Percentiles rank a stretch among this genome's conserved stretches.
Conservation (phyloP, 2,329 filamentous ascomycete species). For the Fusarium succisae region DNA sequence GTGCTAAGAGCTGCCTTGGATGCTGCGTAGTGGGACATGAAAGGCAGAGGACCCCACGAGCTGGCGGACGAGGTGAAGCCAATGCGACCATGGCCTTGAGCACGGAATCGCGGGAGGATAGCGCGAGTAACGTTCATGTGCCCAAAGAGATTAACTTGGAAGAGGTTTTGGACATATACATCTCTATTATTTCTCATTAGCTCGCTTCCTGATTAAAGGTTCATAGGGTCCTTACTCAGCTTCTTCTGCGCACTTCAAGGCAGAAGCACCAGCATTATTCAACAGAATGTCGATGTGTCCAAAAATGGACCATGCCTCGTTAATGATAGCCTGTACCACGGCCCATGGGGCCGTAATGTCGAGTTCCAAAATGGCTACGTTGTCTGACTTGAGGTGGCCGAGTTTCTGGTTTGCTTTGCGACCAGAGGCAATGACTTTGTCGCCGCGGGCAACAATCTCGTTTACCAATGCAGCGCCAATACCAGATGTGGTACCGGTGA, state of each 20-base stretch:
- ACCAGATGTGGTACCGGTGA: background rate
- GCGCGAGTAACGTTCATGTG: background rate
- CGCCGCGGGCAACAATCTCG: background rate
- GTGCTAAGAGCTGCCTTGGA: background rate
- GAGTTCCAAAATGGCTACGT: background rate
- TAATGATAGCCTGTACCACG: background rate
- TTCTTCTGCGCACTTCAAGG: background rate
- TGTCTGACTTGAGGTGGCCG: background rate
- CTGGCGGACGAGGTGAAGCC: background rate
- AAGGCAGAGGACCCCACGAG: background rate
- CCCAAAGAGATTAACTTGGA: background rate
- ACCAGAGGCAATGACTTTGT: background rate
- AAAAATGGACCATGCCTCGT: background rate
- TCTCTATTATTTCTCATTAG: background rate
- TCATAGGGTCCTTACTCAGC: background rate
- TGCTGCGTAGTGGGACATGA: background rate
- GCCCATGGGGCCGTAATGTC: background rate
- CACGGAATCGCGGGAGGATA: background rate
- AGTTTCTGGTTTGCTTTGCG: background rate
- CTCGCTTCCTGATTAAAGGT: fast-evolving
- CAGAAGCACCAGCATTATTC: background rate
- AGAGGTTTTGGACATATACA: background rate
- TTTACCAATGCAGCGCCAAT: background rate
- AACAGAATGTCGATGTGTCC: background rate
- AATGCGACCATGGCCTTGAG: background rate